phyloP scores from a whole-genome alignment of 2,329 filamentous ascomycete species.

The Diplocarpon mali region DNA sequence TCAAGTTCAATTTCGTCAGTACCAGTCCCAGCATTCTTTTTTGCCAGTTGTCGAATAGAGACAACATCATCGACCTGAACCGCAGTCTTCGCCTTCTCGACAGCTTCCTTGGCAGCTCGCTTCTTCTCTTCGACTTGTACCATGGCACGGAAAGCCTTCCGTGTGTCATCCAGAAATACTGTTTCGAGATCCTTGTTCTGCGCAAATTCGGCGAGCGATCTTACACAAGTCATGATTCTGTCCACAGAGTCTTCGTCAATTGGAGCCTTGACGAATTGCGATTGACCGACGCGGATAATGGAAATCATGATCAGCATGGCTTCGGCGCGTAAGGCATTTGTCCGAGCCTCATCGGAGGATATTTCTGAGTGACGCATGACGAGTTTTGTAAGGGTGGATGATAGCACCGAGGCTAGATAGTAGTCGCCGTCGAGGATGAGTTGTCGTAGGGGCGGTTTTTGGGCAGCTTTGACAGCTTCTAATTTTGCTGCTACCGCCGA shows the following conservation, averaged over 20 bases:
- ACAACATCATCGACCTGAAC: constrained; percentile 95
- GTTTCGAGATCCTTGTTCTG: constrained; percentile 83
- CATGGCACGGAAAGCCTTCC: constrained; percentile 94
- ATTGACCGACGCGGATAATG: constrained; percentile 93
- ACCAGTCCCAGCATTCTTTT: constrained; percentile 76
- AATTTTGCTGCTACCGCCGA: constrained; percentile 82
- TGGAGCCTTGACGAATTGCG: constrained; percentile 93
- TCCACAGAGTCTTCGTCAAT: constrained; percentile 99
- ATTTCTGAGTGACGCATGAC: constrained; percentile 97
- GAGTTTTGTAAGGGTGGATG: constrained; percentile 89
- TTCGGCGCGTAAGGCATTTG: constrained; percentile 88
- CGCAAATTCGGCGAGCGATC: constrained; percentile 80
- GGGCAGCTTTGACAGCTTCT: constrained; percentile 91
- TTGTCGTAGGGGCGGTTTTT: constrained; percentile 89
- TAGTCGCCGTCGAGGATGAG: constrained; percentile 96
- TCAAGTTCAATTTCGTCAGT: constrained; percentile 80
- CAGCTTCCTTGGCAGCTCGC: constrained; percentile 85
- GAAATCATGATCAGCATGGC: constrained; percentile 99
- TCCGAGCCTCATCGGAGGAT: constrained; percentile 72
- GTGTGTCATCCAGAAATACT: constrained; percentile 88
- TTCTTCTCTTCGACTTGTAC: constrained; percentile 97
- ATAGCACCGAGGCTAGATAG: constrained; percentile 89
- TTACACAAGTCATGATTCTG: constrained; percentile 94
- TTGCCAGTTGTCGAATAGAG: constrained; percentile 81
- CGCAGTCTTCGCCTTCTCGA: constrained; percentile 85